These are phyloP conservation scores for Lunularia cruciata DNA, from an alignment of 225 moss, liverwort and hornwort genomes.

Conservation along the genomic window DNA sequence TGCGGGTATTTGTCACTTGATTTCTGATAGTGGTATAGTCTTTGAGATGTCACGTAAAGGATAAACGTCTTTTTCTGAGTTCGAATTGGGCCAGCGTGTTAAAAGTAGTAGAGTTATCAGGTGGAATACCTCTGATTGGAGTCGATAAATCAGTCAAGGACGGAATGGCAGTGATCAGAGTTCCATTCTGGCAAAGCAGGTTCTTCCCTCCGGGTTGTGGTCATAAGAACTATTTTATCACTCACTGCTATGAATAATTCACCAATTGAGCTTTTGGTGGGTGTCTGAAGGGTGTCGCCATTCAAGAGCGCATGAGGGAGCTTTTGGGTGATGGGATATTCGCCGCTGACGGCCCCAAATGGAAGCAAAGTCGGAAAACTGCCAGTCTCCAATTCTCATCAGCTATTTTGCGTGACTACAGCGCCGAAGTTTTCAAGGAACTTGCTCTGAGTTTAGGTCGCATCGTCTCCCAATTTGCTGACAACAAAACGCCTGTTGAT, in stretches of 20 bases:
- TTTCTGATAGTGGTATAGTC: too few species aligned
- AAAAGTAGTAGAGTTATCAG: too few species aligned
- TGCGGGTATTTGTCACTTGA: too few species aligned
- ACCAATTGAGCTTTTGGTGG: not conserved
- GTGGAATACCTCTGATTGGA: too few species aligned
- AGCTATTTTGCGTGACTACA: slow-evolving; percentile 53
- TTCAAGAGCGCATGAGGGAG: slow-evolving; percentile 27
- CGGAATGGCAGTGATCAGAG: too few species aligned
- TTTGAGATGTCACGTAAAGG: too few species aligned
- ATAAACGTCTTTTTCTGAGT: too few species aligned
- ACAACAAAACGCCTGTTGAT: slow-evolving; percentile 34
- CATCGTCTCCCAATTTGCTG: slow-evolving; percentile 33
- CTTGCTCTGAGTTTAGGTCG: slow-evolving; percentile 36
- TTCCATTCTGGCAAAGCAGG: not conserved
- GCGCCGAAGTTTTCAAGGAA: slow-evolving; percentile 52
- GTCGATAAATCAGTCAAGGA: too few species aligned
- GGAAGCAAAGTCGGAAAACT: slow-evolving; percentile 67
- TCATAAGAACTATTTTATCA: too few species aligned
- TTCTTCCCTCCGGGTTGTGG: too few species aligned
- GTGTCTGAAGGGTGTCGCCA: slow-evolving; percentile 22
- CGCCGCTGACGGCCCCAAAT: slow-evolving; percentile 45
- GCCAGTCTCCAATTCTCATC: slow-evolving; percentile 69
- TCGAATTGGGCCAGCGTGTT: too few species aligned
- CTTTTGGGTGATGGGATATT: slow-evolving; percentile 73
- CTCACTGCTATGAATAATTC: too few species aligned